Base-by-base conservation (phyloP, 164 flowering plant genomes). In the Malania oleifera region DNA sequence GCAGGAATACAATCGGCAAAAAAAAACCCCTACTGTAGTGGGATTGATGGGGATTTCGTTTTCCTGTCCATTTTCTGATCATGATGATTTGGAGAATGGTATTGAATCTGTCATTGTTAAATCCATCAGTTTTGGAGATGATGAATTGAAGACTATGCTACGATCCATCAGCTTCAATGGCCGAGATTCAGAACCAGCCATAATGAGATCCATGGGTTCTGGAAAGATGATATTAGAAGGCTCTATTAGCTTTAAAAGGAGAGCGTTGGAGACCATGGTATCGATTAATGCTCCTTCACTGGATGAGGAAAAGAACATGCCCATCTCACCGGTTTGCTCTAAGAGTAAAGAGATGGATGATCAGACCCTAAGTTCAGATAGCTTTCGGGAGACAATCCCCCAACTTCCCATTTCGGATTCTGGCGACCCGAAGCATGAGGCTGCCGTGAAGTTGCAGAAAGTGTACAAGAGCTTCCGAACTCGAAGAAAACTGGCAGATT, bases 391-490 rank as follows among this genome's bases (percentile, higher is more conserved):
- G 49, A 38, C 5, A 26, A 53, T 58, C 35, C 57, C 56, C 22
- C 37, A 26, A 23, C 57, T 64, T 4, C 67, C 77, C 13, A 0
- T 63, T 37, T 29, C 62, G 29, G 63, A 78, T 69, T 63, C 75
- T 1, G 54, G 49, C 31, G 57, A 57, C 67, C 79, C 83, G 24
- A 77, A 80, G 60, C 80, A 92, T 47, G 80, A 76, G 57, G 98
- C 98, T n/a, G 98, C 98, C 0, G 58, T 82, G 15, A 85, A 82
- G 73, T 72, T 92, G 70, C 98, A 92, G 78, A 92, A 92, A 70
- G 98, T 91, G 19, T 91, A 91, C 70, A 89, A 89, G 70, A 91
- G 98, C 65, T 92, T 89, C 63, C 64, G 96, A 24, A 92, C 96
- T 0, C 78, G 98, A 60, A 65, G 98, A 72, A 82, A 81, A 74